Base-by-base conservation (phyloP, 768 basidiomycete species). In the Terana coerulea region DNA sequence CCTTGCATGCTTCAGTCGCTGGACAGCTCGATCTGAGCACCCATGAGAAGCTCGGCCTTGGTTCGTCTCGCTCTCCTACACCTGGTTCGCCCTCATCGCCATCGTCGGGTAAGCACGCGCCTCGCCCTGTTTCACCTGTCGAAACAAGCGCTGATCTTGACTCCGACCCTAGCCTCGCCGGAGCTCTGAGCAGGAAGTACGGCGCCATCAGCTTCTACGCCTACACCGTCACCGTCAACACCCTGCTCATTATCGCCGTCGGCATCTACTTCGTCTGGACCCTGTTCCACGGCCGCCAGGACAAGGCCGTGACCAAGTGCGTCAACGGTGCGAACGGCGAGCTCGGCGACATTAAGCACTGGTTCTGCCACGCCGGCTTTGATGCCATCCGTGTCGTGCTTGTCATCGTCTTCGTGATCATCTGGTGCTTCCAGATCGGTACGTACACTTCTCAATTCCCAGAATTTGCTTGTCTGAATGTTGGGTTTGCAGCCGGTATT, bases 351-450 rank as follows among this genome's bases (percentile, higher is more conserved):
- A 43, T 62, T 30, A 67, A 67, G n/a, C 56, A 59, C 41, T 67
- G 73, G 17, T 58, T 70, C 2, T 82, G 80, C 63, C 64, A 69
- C 46, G 70, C 63, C 8, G 72, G 70, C 12, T 67, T 76, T 53
- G 68, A 69, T 15, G 55, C 77, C 35, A 62, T 71, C 58, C 76
- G 78, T 52, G 71, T 68, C 37, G 48, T 78, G 12, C 60, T 72
- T 45, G 67, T 81, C 34, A 72, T 66, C 21, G 52, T 77, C 46
- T 78, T 77, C 57, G 65, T 77, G 34, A 24, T 81, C 21, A 71
- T 75, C 49, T 82, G 81, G 80, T 59, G 80, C 43, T 54, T 82
- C 49, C 71, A 77, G 57, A 70, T 83, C 37, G 81, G 81, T 83
- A 54, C 47, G 80, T 75, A 21, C 26, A 9, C 5, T 24, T 35